Base-by-base conservation (phyloP, 306 rosid genomes). In the Fragaria iinumae region DNA sequence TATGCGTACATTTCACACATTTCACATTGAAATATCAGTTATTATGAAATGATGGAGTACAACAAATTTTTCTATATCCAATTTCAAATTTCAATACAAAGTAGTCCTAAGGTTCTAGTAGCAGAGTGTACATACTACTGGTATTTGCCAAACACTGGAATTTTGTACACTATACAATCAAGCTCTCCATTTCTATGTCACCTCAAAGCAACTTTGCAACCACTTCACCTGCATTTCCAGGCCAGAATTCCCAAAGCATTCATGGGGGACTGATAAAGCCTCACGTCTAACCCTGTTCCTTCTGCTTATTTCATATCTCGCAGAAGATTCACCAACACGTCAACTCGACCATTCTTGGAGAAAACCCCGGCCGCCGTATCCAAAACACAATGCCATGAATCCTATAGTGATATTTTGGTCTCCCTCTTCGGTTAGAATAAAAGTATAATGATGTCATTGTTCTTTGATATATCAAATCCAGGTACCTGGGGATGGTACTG, bases 341-440 rank as follows among this genome's bases (percentile, higher is more conserved):
- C 92, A 47, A 89, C 79, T 63, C 48, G 77, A 76, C 89, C 80
- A 9, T 75, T 78, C 75, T 83, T 86, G 0, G 93, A 88, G 79
- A 80, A 89, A 72, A 91, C 90, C 53, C 94, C 97, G 8, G 88
- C 94, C 84, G 83, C 92, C 83, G 76, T 89, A 47, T 91, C 97
- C 62, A 91, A 84, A 59, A 63, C 71, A 10, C 97, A 92, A 39
- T 39, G 4, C 90, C 92, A 45, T 82, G 90, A 34, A 71, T 50
- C 74, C 93, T 88, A 70, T 81, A 88, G 43, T 38, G 41, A 5
- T 38, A 5, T 38, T 39, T 39, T 39, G 43, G 43, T 39, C 7
- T 38, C 39, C 39, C 39, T 5, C 39, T 36, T 36, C 5, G 44
- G 44, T 41, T 41, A 41, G 39, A 41, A 41, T 41, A 6, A 1